Base-by-base conservation (phyloP, 257 asterid genomes). In the Solanum chiquidenum region DNA sequence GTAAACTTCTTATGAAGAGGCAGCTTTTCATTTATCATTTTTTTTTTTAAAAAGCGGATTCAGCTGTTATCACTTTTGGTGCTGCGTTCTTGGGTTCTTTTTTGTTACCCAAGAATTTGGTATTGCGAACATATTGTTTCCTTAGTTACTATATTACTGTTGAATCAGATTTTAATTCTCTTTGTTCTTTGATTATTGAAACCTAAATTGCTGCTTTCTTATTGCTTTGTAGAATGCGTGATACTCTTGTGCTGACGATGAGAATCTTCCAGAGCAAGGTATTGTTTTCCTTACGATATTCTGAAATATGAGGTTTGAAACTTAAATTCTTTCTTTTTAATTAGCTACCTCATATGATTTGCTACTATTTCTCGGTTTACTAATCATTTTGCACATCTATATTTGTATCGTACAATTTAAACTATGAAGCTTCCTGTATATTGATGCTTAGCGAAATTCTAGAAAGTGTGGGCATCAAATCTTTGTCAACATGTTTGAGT, bases 241-340 rank as follows among this genome's bases (percentile, higher is more conserved):
- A 96, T 88, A 88, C 93, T 33, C 92, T 96, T 83, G 99, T 95
- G 88, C 92, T 97, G 92, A 96, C 98, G 25, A 93, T 95, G 93
- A 94, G 98, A 92, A 92, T 93, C 90, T 95, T 97, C 92, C 99
- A 95, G 89, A 91, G 88, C 95, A 95, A 96, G 99, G 99, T 97
- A 93, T 71, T 64, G 66, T 86, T 69, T 88, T 88, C 90, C 49
- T 80, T 80, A 2, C 37, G 66, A 46, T 80, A 46, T 80, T 80
- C 27, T 80, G 68, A 80, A 80, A 80, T 80, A 80, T 80, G 38
- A 60, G 42, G 68, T 31, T 80, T 49, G 85, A 46, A 46, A 16
- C 60, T 80, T 46, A 9, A 46, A n/a, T 8, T 80, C 35, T 80
- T 80, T 25, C 42, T 80, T 29, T 80, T 9, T 80, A 46, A 49